phyloP scores from a whole-genome alignment of 2,329 filamentous ascomycete genomes.

The Arthrobotrys sinensis region DNA sequence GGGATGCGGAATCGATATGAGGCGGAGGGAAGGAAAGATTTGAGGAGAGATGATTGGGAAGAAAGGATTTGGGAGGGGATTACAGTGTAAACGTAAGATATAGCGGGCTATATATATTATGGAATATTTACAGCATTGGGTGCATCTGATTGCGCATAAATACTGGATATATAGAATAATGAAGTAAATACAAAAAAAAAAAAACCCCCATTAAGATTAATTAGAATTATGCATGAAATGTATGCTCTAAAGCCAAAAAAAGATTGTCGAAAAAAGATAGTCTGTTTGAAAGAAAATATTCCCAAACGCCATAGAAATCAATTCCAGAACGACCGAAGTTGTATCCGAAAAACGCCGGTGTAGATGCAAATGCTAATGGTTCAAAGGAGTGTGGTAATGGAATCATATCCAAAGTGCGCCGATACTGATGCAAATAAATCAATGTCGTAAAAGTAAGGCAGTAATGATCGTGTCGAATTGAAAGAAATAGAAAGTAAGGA shows the following conservation, averaged over 20 bases:
- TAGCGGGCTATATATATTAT: conserved; percentile 25
- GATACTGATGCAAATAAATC: conserved; percentile 22
- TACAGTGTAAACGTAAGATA: not conserved
- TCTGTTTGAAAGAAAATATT: not conserved
- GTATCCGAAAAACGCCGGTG: conserved; percentile 7
- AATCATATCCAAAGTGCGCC: conserved; percentile 21
- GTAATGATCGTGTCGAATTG: conserved; percentile 24
- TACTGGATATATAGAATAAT: not conserved
- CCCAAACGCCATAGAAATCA: conserved; percentile 2
- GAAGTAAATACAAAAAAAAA: conserved; percentile 21
- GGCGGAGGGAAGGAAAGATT: conserved; percentile 11
- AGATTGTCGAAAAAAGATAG: not conserved
- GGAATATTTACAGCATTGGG: conserved; percentile 15
- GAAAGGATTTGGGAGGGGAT: not conserved
- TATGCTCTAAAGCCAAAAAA: conserved; percentile 1
- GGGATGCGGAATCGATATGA: not conserved
- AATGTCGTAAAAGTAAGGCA: not conserved
- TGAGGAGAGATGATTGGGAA: not conserved
- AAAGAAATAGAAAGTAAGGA: conserved; percentile 7
- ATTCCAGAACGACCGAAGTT: not conserved
- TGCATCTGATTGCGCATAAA: not conserved
- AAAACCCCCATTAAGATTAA: conserved; percentile 25
- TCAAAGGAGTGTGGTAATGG: conserved; percentile 13
- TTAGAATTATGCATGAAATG: conserved; percentile 1
- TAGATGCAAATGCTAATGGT: conserved; percentile 16